phyloP scores from a whole-genome alignment of 2,329 filamentous ascomycete species.

The Xylaria sp. region DNA sequence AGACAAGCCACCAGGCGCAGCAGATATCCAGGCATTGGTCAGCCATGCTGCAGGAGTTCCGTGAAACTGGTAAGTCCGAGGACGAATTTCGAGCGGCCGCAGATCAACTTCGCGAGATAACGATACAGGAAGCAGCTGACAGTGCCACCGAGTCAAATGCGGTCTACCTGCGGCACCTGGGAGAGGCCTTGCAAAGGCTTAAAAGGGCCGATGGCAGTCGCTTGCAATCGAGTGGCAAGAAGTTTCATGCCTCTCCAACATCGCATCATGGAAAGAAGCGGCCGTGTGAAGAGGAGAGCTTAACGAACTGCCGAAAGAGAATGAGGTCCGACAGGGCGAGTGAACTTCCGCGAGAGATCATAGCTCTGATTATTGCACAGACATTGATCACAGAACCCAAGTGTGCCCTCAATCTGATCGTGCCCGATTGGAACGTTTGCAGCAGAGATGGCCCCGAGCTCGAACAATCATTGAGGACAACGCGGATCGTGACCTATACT shows the following conservation, averaged over 20 bases:
- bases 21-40: not conserved
- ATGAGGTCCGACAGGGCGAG: too few relatives aligned
- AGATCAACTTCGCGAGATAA: not conserved
- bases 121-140: not conserved
- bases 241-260: not conserved
- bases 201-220: not conserved
- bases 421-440: constrained; percentile 26
- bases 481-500: constrained; percentile 23
- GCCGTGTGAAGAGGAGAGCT: too few relatives aligned
- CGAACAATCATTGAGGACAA: constrained; percentile 4
- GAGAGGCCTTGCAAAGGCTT: not conserved
- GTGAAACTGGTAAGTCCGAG: not conserved
- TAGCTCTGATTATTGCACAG: constrained; percentile 11
- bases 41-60: not conserved
- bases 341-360: constrained; percentile 6
- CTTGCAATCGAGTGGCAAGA: not conserved
- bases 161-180: not conserved
- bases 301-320: too few relatives aligned
- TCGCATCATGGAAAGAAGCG: not conserved
- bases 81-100: not conserved
- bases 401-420: constrained; percentile 24
- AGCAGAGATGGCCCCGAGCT: constrained; percentile 1
- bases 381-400: not conserved
- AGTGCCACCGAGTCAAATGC: not conserved
- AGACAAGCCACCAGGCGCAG: not conserved